phyloP scores from a whole-genome alignment of 2,329 filamentous ascomycete species.

The Aureobasidium zeae region DNA sequence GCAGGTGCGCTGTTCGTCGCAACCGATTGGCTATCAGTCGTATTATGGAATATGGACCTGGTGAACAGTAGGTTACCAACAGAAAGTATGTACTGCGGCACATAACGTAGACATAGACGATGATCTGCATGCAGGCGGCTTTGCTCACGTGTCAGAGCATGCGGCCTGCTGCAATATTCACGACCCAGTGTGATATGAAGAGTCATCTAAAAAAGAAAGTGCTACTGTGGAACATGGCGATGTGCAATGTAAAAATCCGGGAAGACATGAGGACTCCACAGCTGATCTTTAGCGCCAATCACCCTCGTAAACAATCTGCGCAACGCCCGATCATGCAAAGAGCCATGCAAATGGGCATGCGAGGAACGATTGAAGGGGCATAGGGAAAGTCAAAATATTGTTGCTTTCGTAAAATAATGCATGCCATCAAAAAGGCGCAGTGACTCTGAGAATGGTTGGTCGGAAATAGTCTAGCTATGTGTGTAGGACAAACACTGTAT shows the following conservation, averaged over 20 bases:
- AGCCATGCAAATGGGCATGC: constrained; percentile 3
- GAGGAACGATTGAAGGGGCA: constrained; percentile 4
- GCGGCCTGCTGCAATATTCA: constrained; percentile 13
- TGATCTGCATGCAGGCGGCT: constrained; percentile 9
- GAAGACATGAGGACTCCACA: constrained; percentile 8
- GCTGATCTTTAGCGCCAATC: constrained; percentile 13
- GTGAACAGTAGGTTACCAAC: no score
- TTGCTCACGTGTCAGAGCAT: constrained; percentile 12
- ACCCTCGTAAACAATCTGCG: constrained; percentile 7
- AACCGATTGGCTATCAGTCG: not conserved
- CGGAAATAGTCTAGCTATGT: no score
- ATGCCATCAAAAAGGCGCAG: not conserved
- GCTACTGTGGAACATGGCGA: constrained; percentile 14
- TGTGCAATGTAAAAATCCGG: constrained; percentile 4
- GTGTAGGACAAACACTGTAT: no score
- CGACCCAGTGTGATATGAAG: no score
- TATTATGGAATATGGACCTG: not conserved
- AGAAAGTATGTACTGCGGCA: not conserved
- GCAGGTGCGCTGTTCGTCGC: not conserved
- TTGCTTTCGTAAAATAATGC: constrained; percentile 3
- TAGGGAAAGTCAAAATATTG: not conserved
- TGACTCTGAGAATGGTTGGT: not conserved
- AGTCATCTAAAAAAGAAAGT: not conserved
- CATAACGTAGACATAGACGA: not conserved
- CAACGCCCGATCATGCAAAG: constrained; percentile 3